Evolutionary conservation across 176 grass and related monocot genomes (phyloP), one percentile per base, ranked within the genome.

Genomic region (Musa schizocarpa): DNA sequence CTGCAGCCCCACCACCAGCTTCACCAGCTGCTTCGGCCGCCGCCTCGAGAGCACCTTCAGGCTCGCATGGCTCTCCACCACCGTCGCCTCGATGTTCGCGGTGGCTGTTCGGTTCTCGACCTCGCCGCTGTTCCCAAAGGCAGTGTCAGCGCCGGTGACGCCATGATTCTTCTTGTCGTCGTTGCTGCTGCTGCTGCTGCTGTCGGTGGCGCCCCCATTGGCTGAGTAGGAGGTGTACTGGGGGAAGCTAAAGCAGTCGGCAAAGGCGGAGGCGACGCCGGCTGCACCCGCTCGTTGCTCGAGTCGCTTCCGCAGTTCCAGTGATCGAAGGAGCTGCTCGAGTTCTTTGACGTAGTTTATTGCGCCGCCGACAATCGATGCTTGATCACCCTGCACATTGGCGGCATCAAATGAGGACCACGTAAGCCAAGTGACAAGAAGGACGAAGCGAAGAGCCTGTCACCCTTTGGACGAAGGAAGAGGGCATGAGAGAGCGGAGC

Each of bases 261-360:
- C 85, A 56, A 96, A 96, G 23, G 89, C 87, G 13, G 82, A 83
- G 8, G 11, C 20, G 21, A 43, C 34, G 34, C 13, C 67, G 76
- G 79, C 77, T n/a, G 8, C 74, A 48, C 21, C 52, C 8, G 64
- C 19, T 13, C 34, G 22, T 62, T 80, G 84, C 53, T 57, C 56
- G 50, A 79, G 70, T 75, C 84, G 85, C 72, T 87, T 96, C 27
- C 80, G 85, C 22, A 85, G 84, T 80, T 96, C 78, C 14, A 96
- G 84, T 1, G 92, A 89, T 29, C 92, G 92, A 9, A 89, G 80
- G 49, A 81, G 77, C 19, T 89, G 89, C 77, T 96, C 92, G 0
- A 92, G 86, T 83, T 96, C 89, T 75, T 91, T 87, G 23, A 96
- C 92, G 74, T 89, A 96, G 74, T 96, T 96, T 80, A 96, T 92